phyloP scores from a whole-genome alignment of 805 yeast genomes.

The Ogataea haglerorum region DNA sequence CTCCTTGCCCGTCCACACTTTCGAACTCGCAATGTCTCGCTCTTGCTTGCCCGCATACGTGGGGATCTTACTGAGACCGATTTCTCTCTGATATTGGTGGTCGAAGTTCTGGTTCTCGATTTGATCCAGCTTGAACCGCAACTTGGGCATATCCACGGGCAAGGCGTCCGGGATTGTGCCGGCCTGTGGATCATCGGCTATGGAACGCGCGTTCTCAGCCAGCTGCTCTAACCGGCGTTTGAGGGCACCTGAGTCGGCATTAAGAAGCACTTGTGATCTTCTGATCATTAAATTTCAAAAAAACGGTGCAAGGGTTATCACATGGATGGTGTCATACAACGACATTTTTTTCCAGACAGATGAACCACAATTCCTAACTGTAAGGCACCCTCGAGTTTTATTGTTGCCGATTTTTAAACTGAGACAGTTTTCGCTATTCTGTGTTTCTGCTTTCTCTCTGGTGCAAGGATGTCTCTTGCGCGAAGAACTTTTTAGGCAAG shows the following conservation, averaged over 20 bases:
- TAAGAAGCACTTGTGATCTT: neutral
- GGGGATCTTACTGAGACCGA: slow-evolving; percentile 43
- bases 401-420: neutral
- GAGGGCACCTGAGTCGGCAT: slow-evolving; percentile 28
- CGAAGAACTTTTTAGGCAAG: slow-evolving; percentile 11
- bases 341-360: neutral
- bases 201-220: slow-evolving; percentile 40
- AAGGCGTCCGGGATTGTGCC: slow-evolving; percentile 30
- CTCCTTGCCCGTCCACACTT: slow-evolving; percentile 63
- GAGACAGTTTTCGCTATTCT: slow-evolving; percentile 1
- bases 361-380: too few relatives aligned
- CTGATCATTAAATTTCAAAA: neutral
- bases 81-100: slow-evolving; percentile 36
- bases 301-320: slow-evolving; percentile 6
- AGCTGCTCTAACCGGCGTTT: slow-evolving; percentile 37
- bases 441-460: slow-evolving; percentile 4
- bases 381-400: neutral
- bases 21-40: slow-evolving; percentile 45
- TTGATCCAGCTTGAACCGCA: slow-evolving; percentile 27
- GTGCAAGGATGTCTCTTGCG: slow-evolving; percentile 12
- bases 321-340: neutral
- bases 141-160: slow-evolving; percentile 17
- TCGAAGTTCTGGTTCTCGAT: slow-evolving; percentile 36
- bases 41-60: slow-evolving; percentile 41
- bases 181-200: slow-evolving; percentile 34